Evolutionary conservation across 306 rosid genomes (phyloP), one percentile per base, ranked within the genome.

Genomic region (Potentilla sterilis): DNA sequence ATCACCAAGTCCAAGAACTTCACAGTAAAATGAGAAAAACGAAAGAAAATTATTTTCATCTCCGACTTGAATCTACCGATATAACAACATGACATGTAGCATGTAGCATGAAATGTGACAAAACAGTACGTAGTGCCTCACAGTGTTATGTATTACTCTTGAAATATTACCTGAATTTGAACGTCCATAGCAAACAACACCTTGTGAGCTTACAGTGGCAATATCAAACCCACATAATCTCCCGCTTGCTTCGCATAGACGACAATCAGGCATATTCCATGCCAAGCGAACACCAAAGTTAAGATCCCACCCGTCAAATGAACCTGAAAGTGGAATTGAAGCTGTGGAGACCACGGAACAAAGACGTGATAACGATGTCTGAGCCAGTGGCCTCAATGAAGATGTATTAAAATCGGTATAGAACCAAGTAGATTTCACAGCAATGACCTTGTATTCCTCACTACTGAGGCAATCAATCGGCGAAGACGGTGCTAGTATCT

Each of bases 131-230:
- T 44, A 44, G 14, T 12, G 49, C 14, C 49, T 13, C 18, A 5
- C 16, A 14, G 7, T 48, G 13, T 15, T 48, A 48, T 48, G 2
- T 15, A 48, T 48, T 48, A 15, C 54, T 48, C 54, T 48, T 48
- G 54, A 48, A 48, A 14, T 2, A 48, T 48, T 14, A 48, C 54
- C 54, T 15, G 54, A 48, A 48, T 48, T 15, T 14, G 54, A 15
- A 48, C 42, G 0, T 19, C 7, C n/a, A 28, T 28, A 46, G 71
- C 91, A 87, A 7, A 58, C 21, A 62, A 63, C 6, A 12, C 5
- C n/a, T 9, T 59, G 38, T 2, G 70, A 10, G 22, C 55, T 14
- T 21, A 28, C 28, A 28, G 72, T 21, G 22, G 38, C 52, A 67
- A 21, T 7, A 19, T 63, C 44, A 16, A 34, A 7, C 21, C 67